These are phyloP conservation scores for Colletotrichum gigasporum DNA, from an alignment of 2,329 filamentous ascomycete species.

Conservation along the genomic window DNA sequence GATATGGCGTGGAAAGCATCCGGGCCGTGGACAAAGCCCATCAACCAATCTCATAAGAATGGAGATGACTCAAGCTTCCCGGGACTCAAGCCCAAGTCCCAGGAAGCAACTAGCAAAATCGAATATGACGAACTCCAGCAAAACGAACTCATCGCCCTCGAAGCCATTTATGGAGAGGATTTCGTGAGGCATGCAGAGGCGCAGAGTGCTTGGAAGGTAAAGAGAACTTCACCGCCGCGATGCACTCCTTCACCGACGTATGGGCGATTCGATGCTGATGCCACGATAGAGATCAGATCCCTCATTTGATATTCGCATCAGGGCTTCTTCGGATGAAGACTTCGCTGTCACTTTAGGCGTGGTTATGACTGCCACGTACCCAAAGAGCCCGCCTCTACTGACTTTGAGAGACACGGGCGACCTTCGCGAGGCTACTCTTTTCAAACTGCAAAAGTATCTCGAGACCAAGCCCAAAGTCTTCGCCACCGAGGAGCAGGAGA, in stretches of 20 bases:
- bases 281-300: slow-evolving; percentile 77
- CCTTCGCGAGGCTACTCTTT: slow-evolving; percentile 75
- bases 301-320: slow-evolving; percentile 82
- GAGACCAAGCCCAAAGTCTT: slow-evolving; percentile 66
- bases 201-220: slow-evolving; percentile 86
- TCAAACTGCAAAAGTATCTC: slow-evolving; percentile 73
- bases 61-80: slow-evolving; percentile 60
- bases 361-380: slow-evolving; percentile 89
- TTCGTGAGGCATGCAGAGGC: slow-evolving; percentile 78
- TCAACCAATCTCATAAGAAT: slow-evolving; percentile 49
- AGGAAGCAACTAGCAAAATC: slow-evolving; percentile 55
- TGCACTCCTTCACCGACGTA: neutral
- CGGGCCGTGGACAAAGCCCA: slow-evolving; percentile 58
- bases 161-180: slow-evolving; percentile 90
- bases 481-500: slow-evolving; percentile 62
- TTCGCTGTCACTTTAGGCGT: slow-evolving; percentile 78
- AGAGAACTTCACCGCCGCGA: slow-evolving; percentile 8
- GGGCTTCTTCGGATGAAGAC: slow-evolving; percentile 76
- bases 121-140: slow-evolving; percentile 87
- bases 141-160: slow-evolving; percentile 86
- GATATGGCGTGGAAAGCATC: slow-evolving; percentile 63
- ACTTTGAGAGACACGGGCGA: slow-evolving; percentile 71
- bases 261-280: slow-evolving; percentile 18
- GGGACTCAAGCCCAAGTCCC: slow-evolving; percentile 56
- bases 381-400: slow-evolving; percentile 81